Base-by-base conservation (phyloP, 1,284 basidiomycete species). In the Tilletia walkeri region DNA sequence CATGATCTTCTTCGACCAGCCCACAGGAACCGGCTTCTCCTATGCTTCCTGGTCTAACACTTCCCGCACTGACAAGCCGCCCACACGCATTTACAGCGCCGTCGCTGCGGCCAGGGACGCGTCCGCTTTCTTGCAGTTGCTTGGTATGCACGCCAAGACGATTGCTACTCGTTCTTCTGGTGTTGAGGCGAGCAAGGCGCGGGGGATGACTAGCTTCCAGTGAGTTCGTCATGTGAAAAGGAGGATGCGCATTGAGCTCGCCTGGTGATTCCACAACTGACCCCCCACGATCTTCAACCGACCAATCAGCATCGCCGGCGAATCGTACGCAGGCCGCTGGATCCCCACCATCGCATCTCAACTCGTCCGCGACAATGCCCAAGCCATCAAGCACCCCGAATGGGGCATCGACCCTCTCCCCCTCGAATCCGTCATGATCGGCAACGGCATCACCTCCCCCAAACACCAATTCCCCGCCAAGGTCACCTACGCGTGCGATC, bases 361-460 rank as follows among this genome's bases (percentile, higher is more conserved):
- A 70, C 72, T 82, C 12, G 56, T 83, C 4, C 50, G 72, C 38
- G 81, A 83, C 74, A 83, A 83, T 69, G 73, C 79, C 68, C 69
- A 68, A 49, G 76, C 78, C 24, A 59, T 36, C 12, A 67, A 69
- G 24, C 75, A 82, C 36, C 80, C 78, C 4, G 77, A 82, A 69
- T 56, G 73, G 7, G 76, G 76, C 16, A 67, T 83, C 54, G 53
- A 69, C n/a, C 79, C 81, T 0, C 68, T 83, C 41, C 80, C 81
- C 2, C 53, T 70, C 7, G 63, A 41, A 0, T 78, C 76, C 24
- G 74, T 83, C 14, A 61, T 82, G 65, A 83, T 83, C 67, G 81
- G 82, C n/a, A 83, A 83, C 67, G 82, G 82, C 4, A 77, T 82
- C 72, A 82, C 82, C 34, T 77, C 75, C 20, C 82, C 82, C 24